A percentile compares a stretch with the other conserved stretches of the same genome.
Evolutionary conservation across 2,329 filamentous ascomycete species (phyloP).

Genomic region (Alternaria consortialis): DNA sequence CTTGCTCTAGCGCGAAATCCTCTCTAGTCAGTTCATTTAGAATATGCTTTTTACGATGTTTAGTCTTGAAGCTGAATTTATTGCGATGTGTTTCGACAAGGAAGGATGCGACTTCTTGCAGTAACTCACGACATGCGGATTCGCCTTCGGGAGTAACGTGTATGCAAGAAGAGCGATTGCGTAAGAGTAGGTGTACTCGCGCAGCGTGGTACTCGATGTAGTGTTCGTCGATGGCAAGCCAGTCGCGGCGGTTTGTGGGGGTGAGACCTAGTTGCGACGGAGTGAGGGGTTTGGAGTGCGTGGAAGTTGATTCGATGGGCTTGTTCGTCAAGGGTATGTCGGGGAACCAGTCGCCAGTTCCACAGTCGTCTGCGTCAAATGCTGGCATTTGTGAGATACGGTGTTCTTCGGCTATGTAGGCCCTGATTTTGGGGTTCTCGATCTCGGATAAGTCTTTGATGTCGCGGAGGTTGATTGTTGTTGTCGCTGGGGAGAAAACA

Average conservation of each 20-base stretch:
- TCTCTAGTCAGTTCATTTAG: constrained; percentile 58
- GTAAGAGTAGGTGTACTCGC: constrained; percentile 53
- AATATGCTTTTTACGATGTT: constrained; percentile 27
- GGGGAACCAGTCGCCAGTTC: constrained; percentile 40
- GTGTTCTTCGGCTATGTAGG: constrained; percentile 29
- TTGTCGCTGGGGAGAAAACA: not conserved
- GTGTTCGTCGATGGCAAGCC: constrained; percentile 59
- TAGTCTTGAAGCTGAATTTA: constrained; percentile 49
- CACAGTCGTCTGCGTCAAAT: constrained; percentile 44
- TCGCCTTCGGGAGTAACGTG: constrained; percentile 57
- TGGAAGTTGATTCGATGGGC: constrained; percentile 11
- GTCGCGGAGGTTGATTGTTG: constrained; percentile 20
- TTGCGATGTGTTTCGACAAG: constrained; percentile 56
- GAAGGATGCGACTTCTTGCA: constrained; percentile 58
- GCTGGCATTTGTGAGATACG: constrained; percentile 36
- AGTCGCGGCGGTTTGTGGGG: constrained; percentile 57
- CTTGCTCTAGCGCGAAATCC: constrained; percentile 51
- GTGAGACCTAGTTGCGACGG: constrained; percentile 52
- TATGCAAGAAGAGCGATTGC: constrained; percentile 54
- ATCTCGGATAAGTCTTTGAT: constrained; percentile 8
- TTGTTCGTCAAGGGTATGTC: constrained; percentile 25
- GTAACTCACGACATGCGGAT: constrained; percentile 58
- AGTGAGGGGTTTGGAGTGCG: not conserved
- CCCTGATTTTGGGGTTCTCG: constrained; percentile 17
- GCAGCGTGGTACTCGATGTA: constrained; percentile 57